Percentiles rank a stretch among this genome's conserved stretches.
phyloP scores from a whole-genome alignment of 192 early-diverging fungal genomes.

The Entomortierella beljakovae region DNA sequence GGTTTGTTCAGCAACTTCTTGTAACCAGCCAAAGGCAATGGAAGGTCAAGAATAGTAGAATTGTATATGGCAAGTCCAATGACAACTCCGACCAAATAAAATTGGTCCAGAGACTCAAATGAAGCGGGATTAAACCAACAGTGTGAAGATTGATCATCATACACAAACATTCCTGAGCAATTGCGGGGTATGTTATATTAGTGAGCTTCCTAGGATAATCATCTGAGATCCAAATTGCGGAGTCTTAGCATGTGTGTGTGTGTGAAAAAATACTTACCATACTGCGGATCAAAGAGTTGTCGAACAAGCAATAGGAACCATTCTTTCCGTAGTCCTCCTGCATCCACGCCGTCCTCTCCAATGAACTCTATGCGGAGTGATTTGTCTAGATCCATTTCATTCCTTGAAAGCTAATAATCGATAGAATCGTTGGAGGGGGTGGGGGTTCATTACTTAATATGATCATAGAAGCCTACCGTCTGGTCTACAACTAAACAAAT shows the following conservation, averaged over 20 bases:
- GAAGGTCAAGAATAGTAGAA: constrained; percentile 91
- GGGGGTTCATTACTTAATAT: neutral
- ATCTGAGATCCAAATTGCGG: neutral
- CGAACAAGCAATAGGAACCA: constrained; percentile 96
- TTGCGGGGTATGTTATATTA: constrained; percentile 48
- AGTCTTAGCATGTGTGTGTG: neutral
- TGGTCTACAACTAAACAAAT: neutral
- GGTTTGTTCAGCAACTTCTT: constrained; percentile 88
- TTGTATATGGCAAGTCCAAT: constrained; percentile 96
- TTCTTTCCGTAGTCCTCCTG: constrained; percentile 96
- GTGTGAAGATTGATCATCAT: constrained; percentile 71
- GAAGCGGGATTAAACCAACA: constrained; percentile 86
- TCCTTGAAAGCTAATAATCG: constrained; percentile 66
- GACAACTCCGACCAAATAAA: constrained; percentile 90
- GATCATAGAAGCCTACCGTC: neutral
- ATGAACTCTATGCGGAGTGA: constrained; percentile 92
- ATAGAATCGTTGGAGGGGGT: neutral
- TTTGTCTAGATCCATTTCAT: constrained; percentile 90
- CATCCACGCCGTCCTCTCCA: constrained; percentile 95
- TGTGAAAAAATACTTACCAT: constrained; percentile 64
- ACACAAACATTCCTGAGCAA: constrained; percentile 71
- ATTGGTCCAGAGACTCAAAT: constrained; percentile 84
- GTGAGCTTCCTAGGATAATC: constrained; percentile 6
- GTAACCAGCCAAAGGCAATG: constrained; percentile 82
- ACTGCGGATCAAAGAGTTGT: constrained; percentile 93